These are phyloP conservation scores for Neurospora sp. DNA, from an alignment of 495 filamentous ascomycete species.

Conservation along the genomic window DNA sequence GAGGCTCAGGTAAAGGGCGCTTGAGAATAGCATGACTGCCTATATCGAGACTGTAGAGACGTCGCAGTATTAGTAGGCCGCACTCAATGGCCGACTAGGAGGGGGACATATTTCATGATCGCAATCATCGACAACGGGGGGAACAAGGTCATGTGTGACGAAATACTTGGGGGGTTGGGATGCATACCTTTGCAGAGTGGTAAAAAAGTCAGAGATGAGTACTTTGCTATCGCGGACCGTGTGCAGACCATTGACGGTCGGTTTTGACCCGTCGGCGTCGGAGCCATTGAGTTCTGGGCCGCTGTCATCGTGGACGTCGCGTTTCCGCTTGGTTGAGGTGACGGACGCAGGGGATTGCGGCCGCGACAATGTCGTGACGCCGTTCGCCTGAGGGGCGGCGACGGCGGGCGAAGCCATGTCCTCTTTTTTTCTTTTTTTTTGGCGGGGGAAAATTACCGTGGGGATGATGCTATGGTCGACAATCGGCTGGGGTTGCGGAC, in stretches of 20 bases:
- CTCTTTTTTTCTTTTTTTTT: neutral
- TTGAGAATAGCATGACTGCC: constrained; percentile 31
- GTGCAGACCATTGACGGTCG: constrained; percentile 18
- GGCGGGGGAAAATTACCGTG: neutral
- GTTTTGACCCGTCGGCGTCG: constrained; percentile 14
- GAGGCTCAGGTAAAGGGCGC: constrained; percentile 29
- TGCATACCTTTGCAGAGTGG: constrained; percentile 35
- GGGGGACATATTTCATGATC: neutral
- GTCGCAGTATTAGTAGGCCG: constrained; percentile 3
- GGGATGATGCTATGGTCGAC: neutral
- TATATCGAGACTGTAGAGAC: constrained; percentile 29
- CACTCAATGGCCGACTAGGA: neutral
- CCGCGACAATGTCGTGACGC: constrained; percentile 28
- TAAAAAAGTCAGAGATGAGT: constrained; percentile 31
- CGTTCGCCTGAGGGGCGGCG: constrained; percentile 29
- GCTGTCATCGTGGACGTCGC: constrained; percentile 36
- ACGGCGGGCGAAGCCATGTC: constrained; percentile 35
- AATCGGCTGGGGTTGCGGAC: constrained; percentile 1
- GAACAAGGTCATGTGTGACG: neutral
- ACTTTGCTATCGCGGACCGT: constrained; percentile 11
- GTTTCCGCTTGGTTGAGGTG: constrained; percentile 46
- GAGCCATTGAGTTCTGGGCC: constrained; percentile 18
- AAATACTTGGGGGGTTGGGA: neutral
- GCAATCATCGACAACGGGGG: constrained; percentile 6
- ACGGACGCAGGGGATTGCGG: constrained; percentile 29